Evolutionary conservation across 495 filamentous ascomycete genomes (phyloP).

Genomic region (Arthonia radiata): DNA sequence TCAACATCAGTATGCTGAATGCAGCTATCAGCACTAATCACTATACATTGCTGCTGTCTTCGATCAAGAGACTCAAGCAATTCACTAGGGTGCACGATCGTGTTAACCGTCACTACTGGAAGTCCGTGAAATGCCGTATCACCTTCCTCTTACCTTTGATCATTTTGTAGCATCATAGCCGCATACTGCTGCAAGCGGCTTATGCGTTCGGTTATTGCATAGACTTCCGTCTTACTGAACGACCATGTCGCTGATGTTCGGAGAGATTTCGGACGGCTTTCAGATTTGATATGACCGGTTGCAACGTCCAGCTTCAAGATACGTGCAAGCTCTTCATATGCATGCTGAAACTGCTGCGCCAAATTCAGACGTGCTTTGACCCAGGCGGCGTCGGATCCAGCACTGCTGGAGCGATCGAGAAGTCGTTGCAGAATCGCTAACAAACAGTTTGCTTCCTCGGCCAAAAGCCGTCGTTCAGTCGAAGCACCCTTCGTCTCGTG

Average conservation of each 20-base stretch:
- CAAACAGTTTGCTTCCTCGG: conserved; percentile 1
- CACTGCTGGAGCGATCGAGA: conserved; percentile 1
- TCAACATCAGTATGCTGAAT: too few species aligned
- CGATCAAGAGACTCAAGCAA: too few species aligned
- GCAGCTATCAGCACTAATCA: too few species aligned
- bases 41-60: too few species aligned
- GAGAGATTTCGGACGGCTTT: conserved; percentile 2
- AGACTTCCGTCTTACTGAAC: conserved; percentile 3
- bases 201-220: conserved; percentile 2
- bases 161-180: background rate
- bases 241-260: conserved; percentile 2
- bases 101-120: too few species aligned
- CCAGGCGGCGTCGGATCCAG: background rate
- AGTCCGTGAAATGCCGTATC: too few species aligned
- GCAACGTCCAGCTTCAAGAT: conserved; percentile 1
- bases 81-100: too few species aligned
- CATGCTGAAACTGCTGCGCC: conserved; percentile 2
- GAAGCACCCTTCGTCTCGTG: conserved; percentile 1
- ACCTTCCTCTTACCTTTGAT: too few species aligned
- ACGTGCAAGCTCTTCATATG: conserved; percentile 2
- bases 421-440: conserved; percentile 1
- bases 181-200: conserved; percentile 4
- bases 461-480: conserved; percentile 1
- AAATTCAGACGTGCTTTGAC: conserved; percentile 1
- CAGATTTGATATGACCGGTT: background rate